These are phyloP conservation scores for Alternaria sp. DNA, from an alignment of 2,329 filamentous ascomycete species.

Conservation along the genomic window DNA sequence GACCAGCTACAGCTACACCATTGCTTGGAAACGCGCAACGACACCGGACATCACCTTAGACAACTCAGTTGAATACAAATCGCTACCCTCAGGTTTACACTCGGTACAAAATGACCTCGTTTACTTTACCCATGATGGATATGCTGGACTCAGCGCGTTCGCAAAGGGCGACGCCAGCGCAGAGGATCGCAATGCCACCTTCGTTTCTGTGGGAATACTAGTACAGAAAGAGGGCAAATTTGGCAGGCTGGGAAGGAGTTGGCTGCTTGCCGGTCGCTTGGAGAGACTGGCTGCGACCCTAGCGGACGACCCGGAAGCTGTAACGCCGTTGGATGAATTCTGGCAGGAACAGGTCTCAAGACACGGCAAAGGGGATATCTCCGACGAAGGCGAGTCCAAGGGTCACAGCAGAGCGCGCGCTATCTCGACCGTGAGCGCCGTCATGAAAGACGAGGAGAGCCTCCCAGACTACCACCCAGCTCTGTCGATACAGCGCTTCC, in stretches of 20 bases:
- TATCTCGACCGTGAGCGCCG: constrained; percentile 63
- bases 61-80: constrained; percentile 94
- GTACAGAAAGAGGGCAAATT: constrained; percentile 77
- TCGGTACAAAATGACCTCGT: constrained; percentile 85
- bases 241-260: constrained; percentile 85
- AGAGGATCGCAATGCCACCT: constrained; percentile 83
- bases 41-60: constrained; percentile 77
- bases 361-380: neutral
- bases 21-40: constrained; percentile 83
- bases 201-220: constrained; percentile 90
- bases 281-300: constrained; percentile 74
- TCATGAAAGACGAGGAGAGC: constrained; percentile 69
- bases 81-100: constrained; percentile 90
- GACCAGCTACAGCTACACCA: constrained; percentile 68
- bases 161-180: constrained; percentile 83
- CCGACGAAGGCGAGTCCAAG: constrained; percentile 18
- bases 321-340: constrained; percentile 75
- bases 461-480: constrained; percentile 86
- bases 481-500: constrained; percentile 77
- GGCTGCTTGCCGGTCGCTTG: constrained; percentile 83
- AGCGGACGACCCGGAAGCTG: constrained; percentile 71
- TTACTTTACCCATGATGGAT: constrained; percentile 88
- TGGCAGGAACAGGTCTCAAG: constrained; percentile 69
- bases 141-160: constrained; percentile 92
- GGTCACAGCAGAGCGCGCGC: constrained; percentile 45